Base-by-base conservation (phyloP, 129 eudicot genomes). In the Pulicaria dysenterica region DNA sequence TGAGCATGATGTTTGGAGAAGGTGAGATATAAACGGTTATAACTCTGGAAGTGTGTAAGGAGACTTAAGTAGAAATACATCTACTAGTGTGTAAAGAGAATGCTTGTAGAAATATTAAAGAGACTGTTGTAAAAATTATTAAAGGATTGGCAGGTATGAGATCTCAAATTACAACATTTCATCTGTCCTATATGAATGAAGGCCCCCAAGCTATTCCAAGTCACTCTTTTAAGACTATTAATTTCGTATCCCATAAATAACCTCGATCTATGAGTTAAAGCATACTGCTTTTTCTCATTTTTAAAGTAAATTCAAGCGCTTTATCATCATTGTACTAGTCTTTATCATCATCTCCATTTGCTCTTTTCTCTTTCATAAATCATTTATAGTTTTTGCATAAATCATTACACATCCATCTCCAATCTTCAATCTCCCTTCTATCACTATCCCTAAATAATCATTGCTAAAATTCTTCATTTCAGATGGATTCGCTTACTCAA, bases 401-500 rank as follows among this genome's bases (percentile, higher is more conserved):
- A 67, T 54, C 72, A 40, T 66, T 71, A 43, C 17, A 64, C 50
- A 8, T 3, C 34, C 36, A 44, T 82, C 38, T 14, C 45, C 60
- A 69, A 48, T 82, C 38, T 14, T 40, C 60, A 69, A 48, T 83
- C 62, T 72, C 65, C 7, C 58, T 41, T 31, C 61, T 12, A 19
- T 46, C 55, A 64, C 38, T 3, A 45, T 46, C 50, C 13, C 43
- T 47, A 15, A 31, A 62, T 74, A 54, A 66, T 69, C 65, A 73
- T 46, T 58, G 16, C 50, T 38, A 13, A 7, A 6, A 5, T 71
- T 74, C 41, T 56, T 73, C 67, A 47, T 46, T 78, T 46, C 89
- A 93, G 96, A 93, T 93, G 98, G 96, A 90, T 61, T 63, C 88
- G 6, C 74, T 76, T 37, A 80, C 73, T 36, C 83, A 83, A 46